These are phyloP conservation scores for Heimioporus retisporus DNA, from an alignment of 1,284 basidiomycete genomes.

Conservation along the genomic window DNA sequence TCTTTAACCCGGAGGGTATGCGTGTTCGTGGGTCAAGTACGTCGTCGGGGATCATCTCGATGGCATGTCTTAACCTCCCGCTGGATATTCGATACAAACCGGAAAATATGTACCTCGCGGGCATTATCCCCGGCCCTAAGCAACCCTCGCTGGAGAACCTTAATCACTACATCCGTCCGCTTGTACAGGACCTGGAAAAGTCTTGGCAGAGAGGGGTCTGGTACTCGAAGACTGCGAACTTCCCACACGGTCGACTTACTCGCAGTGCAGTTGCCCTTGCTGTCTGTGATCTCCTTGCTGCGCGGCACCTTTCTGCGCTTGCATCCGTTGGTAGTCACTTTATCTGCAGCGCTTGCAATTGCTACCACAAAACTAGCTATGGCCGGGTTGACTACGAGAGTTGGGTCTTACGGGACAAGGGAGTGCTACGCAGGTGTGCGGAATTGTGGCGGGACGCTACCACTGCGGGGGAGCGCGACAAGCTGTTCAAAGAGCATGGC, in stretches of 20 bases:
- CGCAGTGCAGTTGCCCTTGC: conserved; percentile 8
- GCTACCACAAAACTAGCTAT: conserved; percentile 17
- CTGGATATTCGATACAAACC: conserved; percentile 11
- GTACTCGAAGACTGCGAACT: conserved; percentile 11
- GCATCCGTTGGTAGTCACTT: conserved; percentile 20
- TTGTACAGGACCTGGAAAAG: conserved; percentile 10
- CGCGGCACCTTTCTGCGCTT: conserved; percentile 13
- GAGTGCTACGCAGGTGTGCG: not conserved
- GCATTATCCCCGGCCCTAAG: conserved; percentile 18
- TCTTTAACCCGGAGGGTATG: conserved; percentile 14
- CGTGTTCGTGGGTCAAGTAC: not conserved
- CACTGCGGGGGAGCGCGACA: not conserved
- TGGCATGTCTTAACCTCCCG: conserved; percentile 16
- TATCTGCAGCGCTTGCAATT: conserved; percentile 6
- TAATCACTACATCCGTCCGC: conserved; percentile 21
- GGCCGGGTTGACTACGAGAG: conserved; percentile 3
- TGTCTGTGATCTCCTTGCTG: conserved; percentile 16
- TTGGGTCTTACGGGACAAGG: conserved; percentile 13
- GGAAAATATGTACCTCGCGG: too few species aligned
- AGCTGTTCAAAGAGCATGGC: not conserved
- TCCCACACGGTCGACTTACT: not conserved
- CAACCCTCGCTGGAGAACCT: conserved; percentile 20
- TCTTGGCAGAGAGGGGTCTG: conserved; percentile 21
- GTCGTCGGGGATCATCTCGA: conserved; percentile 8
- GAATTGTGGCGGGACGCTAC: not conserved